Conservation (phyloP, 139 green algal species). For the Coccomyxa sp. region DNA sequence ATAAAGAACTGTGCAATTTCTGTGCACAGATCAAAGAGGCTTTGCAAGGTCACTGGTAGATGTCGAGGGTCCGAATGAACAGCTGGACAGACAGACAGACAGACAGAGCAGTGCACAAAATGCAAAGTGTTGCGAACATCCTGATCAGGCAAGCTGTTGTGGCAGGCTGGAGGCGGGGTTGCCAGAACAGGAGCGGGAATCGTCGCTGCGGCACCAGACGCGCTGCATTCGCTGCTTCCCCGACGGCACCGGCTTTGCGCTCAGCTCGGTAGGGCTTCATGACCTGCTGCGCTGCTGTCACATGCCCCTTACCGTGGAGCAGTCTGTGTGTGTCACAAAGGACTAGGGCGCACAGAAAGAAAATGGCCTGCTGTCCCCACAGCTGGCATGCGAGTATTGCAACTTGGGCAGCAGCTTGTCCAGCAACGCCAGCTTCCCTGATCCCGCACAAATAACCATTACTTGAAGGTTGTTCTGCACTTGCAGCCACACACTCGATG, state of each 20-base stretch:
- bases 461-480: not conserved
- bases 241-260: slow-evolving; percentile 69
- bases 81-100: too few species aligned
- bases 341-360: too few species aligned
- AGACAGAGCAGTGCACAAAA: not conserved
- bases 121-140: too few species aligned
- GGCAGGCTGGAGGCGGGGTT: slow-evolving; percentile 13
- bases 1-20: too few species aligned
- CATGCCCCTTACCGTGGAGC: too few species aligned
- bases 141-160: not conserved
- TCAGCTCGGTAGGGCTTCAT: slow-evolving; percentile 34
- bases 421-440: slow-evolving; percentile 89
- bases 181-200: slow-evolving; percentile 67
- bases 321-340: too few species aligned
- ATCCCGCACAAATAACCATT: not conserved
- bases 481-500: too few species aligned
- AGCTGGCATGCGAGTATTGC: slow-evolving; percentile 24
- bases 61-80: too few species aligned
- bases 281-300: too few species aligned
- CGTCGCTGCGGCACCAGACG: slow-evolving; percentile 82
- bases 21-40: too few species aligned
- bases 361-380: too few species aligned
- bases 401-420: slow-evolving; percentile 87
- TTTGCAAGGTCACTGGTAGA: too few species aligned
- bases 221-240: slow-evolving; percentile 70